A percentile compares a stretch with the other conserved stretches of the same genome.
These are phyloP conservation scores for Pichia pseudocactophila DNA, from an alignment of 805 yeast genomes.

Conservation along the genomic window DNA sequence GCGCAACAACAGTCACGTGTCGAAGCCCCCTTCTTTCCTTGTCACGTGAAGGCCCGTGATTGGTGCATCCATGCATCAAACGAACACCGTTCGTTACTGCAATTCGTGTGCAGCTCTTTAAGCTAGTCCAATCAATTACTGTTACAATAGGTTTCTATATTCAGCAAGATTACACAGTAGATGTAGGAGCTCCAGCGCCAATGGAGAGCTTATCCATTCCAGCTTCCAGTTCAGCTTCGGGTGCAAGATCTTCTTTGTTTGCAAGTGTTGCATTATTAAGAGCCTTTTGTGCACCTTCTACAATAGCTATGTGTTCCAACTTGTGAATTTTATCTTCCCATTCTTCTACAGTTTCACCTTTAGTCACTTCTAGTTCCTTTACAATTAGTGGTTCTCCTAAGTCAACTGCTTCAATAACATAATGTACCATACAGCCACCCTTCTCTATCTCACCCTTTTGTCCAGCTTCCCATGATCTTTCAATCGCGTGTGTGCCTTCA, in stretches of 20 bases:
- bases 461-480: constrained; percentile 92
- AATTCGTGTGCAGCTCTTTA: too few relatives aligned
- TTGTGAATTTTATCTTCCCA: constrained; percentile 80
- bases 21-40: too few relatives aligned
- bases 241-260: not conserved
- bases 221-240: not conserved
- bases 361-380: constrained; percentile 59
- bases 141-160: too few relatives aligned
- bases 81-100: too few relatives aligned
- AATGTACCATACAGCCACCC: constrained; percentile 95
- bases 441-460: constrained; percentile 66
- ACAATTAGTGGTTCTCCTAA: constrained; percentile 85
- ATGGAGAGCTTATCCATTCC: not conserved
- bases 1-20: too few relatives aligned
- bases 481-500: constrained; percentile 96
- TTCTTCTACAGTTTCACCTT: constrained; percentile 67
- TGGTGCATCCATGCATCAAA: too few relatives aligned
- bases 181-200: too few relatives aligned
- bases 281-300: constrained; percentile 71
- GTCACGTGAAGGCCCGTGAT: too few relatives aligned
- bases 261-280: not conserved
- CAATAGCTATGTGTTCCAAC: constrained; percentile 84
- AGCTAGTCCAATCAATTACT: too few relatives aligned
- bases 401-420: constrained; percentile 94
- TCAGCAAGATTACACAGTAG: too few relatives aligned